These are phyloP conservation scores for Chlamydomonas schloesseri DNA, from an alignment of 139 green algal genomes.

Conservation along the genomic window DNA sequence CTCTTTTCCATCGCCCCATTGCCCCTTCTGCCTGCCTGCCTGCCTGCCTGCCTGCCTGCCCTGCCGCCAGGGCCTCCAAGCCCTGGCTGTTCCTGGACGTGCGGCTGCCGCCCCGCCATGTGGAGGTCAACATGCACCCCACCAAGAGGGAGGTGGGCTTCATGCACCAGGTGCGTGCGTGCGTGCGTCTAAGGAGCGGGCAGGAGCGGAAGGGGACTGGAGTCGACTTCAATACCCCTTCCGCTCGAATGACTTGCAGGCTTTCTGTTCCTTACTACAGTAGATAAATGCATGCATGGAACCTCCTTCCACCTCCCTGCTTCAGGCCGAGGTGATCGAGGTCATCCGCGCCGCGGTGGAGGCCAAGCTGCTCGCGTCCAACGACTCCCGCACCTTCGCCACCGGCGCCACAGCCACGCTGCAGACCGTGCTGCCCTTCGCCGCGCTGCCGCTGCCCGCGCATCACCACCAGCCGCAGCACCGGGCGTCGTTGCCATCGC, in stretches of 20 bases:
- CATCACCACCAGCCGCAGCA: not conserved
- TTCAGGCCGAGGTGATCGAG: constrained; percentile 65
- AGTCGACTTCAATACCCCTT: too few relatives aligned
- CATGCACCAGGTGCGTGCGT: constrained; percentile 84
- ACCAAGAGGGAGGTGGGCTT: constrained; percentile 96
- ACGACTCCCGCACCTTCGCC: constrained; percentile 78
- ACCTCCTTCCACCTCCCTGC: too few relatives aligned
- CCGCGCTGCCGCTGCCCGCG: not conserved
- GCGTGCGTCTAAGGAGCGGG: too few relatives aligned
- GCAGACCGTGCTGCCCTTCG: constrained; percentile 46
- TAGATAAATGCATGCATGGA: too few relatives aligned
- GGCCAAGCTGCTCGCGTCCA: constrained; percentile 70
- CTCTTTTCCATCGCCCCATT: too few relatives aligned
- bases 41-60: too few relatives aligned
- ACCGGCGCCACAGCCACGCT: not conserved
- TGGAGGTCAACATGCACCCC: constrained; percentile 98
- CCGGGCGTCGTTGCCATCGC: not conserved
- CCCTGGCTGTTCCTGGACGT: constrained; percentile 93
- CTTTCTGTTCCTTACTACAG: too few relatives aligned
- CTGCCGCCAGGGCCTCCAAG: constrained; percentile 63
- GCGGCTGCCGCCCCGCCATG: constrained; percentile 82
- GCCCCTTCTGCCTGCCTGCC: too few relatives aligned
- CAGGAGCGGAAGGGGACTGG: too few relatives aligned
- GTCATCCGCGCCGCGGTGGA: constrained; percentile 73
- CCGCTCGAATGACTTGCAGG: too few relatives aligned